Evolutionary conservation across 2,329 filamentous ascomycete species (phyloP).

Genomic region (Hypoxylon sp.): DNA sequence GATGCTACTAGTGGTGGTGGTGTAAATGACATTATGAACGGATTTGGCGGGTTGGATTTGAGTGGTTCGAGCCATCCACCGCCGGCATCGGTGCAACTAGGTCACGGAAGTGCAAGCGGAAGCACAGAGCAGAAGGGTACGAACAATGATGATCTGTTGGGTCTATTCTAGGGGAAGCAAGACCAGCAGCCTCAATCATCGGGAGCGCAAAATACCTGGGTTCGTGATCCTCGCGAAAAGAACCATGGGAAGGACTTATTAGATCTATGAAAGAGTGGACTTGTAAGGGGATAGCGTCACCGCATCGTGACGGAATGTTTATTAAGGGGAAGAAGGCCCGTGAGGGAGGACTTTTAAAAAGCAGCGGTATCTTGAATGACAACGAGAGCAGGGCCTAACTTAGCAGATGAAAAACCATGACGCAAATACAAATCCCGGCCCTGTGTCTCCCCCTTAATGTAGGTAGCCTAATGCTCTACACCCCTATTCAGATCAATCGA

Average conservation of each 20-base stretch:
- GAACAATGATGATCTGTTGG: constrained; percentile 72
- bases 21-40: constrained; percentile 86
- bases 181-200: not conserved
- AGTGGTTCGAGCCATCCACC: constrained; percentile 75
- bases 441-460: not conserved
- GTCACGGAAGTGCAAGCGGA: constrained; percentile 55
- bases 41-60: constrained; percentile 86
- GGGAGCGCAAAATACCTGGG: constrained; percentile 20
- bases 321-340: not conserved
- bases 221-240: not conserved
- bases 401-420: constrained; percentile 32
- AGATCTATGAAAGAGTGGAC: constrained; percentile 24
- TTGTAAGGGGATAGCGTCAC: not conserved
- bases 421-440: constrained; percentile 20
- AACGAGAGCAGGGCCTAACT: constrained; percentile 28
- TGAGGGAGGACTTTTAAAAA: constrained; percentile 9
- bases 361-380: constrained; percentile 26
- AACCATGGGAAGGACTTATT: constrained; percentile 10
- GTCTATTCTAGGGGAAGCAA: constrained; percentile 64
- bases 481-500: not conserved
- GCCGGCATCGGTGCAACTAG: constrained; percentile 73
- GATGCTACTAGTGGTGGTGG: constrained; percentile 54
- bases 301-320: not conserved
- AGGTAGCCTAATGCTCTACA: constrained; percentile 3
- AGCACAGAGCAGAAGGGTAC: constrained; percentile 64